A percentile compares a stretch with the other conserved stretches of the same genome.
Conservation (phyloP, 345 rosid genomes). For the Pseudoturritis turrita region DNA sequence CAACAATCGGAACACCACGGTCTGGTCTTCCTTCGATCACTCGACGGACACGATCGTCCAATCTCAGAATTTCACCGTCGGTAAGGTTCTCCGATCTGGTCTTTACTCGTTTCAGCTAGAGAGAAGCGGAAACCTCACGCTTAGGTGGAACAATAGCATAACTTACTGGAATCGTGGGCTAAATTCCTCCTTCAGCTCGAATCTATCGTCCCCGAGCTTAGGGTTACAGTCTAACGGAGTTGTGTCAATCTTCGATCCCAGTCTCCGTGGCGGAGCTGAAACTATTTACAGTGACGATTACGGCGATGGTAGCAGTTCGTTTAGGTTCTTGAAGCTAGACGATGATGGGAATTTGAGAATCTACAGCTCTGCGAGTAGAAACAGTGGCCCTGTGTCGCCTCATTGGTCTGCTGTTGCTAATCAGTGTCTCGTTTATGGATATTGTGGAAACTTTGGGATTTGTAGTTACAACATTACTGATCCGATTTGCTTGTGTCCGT, state of each 20-base stretch:
- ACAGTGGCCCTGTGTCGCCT: conserved; percentile 14
- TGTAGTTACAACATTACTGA: conserved; percentile 43
- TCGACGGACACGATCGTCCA: conserved; percentile 57
- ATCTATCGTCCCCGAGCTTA: conserved; percentile 44
- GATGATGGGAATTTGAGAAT: conserved; percentile 64
- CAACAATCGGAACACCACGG: conserved; percentile 14
- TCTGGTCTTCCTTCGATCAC: conserved; percentile 65
- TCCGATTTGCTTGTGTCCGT: conserved; percentile 60
- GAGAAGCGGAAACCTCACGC: conserved; percentile 43
- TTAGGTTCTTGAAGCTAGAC: conserved; percentile 55
- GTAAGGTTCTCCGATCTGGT: conserved; percentile 42
- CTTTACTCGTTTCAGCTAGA: conserved; percentile 47
- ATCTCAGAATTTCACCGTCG: conserved; percentile 44
- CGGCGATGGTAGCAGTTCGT: conserved; percentile 42
- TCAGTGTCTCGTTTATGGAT: conserved; percentile 58
- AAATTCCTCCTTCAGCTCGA: conserved; percentile 43
- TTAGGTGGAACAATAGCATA: conserved; percentile 45
- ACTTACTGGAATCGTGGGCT: conserved; percentile 55
- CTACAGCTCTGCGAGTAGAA: conserved; percentile 33
- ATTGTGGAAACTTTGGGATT: conserved; percentile 56
- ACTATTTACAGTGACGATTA: conserved; percentile 49
- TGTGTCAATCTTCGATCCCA: conserved; percentile 32
- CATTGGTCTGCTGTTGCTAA: conserved; percentile 56
- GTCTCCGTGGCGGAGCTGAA: conserved; percentile 15
- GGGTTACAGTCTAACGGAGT: conserved; percentile 41